phyloP scores from a whole-genome alignment of 129 eudicot species.

The Cynara cardunculus region DNA sequence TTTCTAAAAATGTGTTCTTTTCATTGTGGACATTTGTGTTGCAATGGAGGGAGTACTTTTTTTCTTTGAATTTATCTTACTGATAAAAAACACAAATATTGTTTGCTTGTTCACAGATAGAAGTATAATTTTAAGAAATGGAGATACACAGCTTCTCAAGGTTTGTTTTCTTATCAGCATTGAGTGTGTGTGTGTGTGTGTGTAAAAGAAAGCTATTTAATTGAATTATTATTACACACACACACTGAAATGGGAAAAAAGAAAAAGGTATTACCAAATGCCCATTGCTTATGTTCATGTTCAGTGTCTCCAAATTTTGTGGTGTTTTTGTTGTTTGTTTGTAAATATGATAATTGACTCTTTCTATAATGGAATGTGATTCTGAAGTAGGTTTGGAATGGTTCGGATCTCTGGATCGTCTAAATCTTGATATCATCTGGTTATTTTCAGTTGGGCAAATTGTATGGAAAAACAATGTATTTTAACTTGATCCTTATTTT shows the following conservation, averaged over 20 bases:
- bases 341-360: conserved; percentile 15
- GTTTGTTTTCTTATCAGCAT: neutral
- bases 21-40: too few species aligned
- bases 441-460: too few species aligned
- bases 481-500: too few species aligned
- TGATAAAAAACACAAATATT: conserved; percentile 5
- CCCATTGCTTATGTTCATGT: neutral
- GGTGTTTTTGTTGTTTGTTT: conserved; percentile 25
- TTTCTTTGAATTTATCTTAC: neutral
- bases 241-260: neutral
- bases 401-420: too few species aligned
- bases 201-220: conserved; percentile 8
- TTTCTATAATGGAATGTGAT: conserved; percentile 18
- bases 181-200: conserved; percentile 12
- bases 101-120: conserved; percentile 21
- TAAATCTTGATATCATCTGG: too few species aligned
- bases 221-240: neutral
- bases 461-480: too few species aligned
- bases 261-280: neutral
- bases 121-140: conserved; percentile 6
- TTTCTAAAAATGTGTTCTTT: too few species aligned
- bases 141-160: neutral
- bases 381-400: neutral
- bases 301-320: conserved; percentile 28
- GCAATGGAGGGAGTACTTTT: too few species aligned